Evolutionary conservation across 371 early-diverging fungal species (phyloP), one percentile per base, ranked within the genome.

Genomic region (Mortierella polycephala): DNA sequence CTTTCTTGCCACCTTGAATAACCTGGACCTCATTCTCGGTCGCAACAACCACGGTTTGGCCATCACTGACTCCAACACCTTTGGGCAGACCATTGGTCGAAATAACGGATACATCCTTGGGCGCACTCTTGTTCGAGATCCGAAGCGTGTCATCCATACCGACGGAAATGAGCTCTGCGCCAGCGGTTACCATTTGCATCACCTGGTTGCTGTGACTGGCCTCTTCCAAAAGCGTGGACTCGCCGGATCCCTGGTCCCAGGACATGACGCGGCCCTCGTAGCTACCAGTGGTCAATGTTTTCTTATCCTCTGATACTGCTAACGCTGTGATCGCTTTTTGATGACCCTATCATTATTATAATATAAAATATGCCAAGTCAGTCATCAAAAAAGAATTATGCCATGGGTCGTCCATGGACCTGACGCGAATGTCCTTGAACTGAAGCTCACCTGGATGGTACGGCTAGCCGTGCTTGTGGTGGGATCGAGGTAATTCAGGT

Each of bases 211-310:
- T 71, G 77, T 95, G 94, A 12, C 93, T 95, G 6, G 69, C 81
- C 5, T 90, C 73, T 46, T 57, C 58, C 57, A 73, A 56, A 37
- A 85, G 88, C 11, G 63, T 65, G 40, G 84, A 82, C 18, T 70
- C 70, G 1, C 70, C 75, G 14, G 68, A 52, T 18, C 44, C 39
- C 41, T 46, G 69, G 23, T 71, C 70, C 77, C 76, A 81, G 8
- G 73, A 72, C 54, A 77, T 92, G 20, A 96, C 89, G 30, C 91
- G 88, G 13, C 99, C 99, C 70, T 98, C 99, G 79, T 96, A 97
- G 64, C 93, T 92, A 39, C 94, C 98, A 11, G 95, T 93, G 81
- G 86, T 94, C 23, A 97, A 83, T 0, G 91, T 91, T 57, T 68
- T 68, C 61, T 85, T 75, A 23, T 83, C 83, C 18, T 74, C 63